Evolutionary conservation across 2,329 filamentous ascomycete species (phyloP).

Genomic region (Stagonosporopsis tanaceti): DNA sequence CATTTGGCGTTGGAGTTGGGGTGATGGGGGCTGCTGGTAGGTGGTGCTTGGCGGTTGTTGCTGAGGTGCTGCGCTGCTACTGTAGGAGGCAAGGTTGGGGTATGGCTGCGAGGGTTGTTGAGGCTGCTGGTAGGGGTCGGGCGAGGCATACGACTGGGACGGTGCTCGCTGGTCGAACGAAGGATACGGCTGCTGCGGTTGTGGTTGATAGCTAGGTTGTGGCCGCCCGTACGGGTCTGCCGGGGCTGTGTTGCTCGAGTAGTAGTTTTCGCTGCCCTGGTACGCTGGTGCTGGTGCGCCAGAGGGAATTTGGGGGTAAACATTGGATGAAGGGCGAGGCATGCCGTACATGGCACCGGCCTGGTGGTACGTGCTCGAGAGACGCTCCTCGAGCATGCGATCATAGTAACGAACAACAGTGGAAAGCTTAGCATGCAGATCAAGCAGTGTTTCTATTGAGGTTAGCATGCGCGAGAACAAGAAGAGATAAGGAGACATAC

Average conservation of each 20-base stretch:
- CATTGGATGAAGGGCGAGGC: slow-evolving; percentile 61
- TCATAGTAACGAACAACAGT: slow-evolving; percentile 98
- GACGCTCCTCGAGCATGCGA: slow-evolving; percentile 93
- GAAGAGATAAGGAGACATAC: slow-evolving; percentile 57
- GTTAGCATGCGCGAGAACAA: slow-evolving; percentile 44
- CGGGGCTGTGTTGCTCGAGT: slow-evolving; percentile 69
- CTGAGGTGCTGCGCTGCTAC: slow-evolving; percentile 31
- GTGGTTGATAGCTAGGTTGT: slow-evolving; percentile 60
- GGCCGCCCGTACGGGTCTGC: slow-evolving; percentile 59
- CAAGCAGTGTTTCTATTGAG: slow-evolving; percentile 80
- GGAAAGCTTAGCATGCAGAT: slow-evolving; percentile 92
- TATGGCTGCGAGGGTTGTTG: slow-evolving; percentile 48
- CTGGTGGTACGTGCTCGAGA: slow-evolving; percentile 91
- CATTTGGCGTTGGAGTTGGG: slow-evolving; percentile 47
- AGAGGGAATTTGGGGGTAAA: slow-evolving; percentile 73
- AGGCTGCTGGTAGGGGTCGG: slow-evolving; percentile 45
- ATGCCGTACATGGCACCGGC: slow-evolving; percentile 60
- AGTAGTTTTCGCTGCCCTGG: slow-evolving; percentile 79
- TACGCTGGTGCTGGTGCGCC: slow-evolving; percentile 36
- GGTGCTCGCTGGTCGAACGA: slow-evolving; percentile 47
- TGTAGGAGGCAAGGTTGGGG: slow-evolving; percentile 40
- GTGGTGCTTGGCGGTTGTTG: slow-evolving; percentile 30
- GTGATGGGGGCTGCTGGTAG: slow-evolving; percentile 46
- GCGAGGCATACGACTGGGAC: slow-evolving; percentile 37
- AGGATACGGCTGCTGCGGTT: slow-evolving; percentile 52